Base-by-base conservation (phyloP, 148 eudicot species). In the Pouteria glomerata region DNA sequence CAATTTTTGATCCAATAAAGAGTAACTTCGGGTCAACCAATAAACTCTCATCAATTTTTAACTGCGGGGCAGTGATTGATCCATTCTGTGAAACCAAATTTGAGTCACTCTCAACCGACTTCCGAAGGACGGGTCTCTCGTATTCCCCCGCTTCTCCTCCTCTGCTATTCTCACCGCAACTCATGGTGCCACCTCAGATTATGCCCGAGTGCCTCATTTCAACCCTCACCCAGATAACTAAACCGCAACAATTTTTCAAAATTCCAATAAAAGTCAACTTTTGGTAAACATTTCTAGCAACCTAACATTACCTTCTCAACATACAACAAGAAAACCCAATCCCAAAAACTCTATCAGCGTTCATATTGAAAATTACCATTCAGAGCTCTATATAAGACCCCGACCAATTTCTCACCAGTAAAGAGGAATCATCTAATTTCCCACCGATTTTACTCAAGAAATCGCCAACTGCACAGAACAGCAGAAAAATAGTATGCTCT, bases 1-100 rank as follows among this genome's bases (percentile, higher is more conserved):
- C 97, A 77, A 91, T 85, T 73, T 91, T 89, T 0, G 86, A 77
- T 59, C 91, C 97, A 61, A 90, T 88, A 73, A 86, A 90, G 69
- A 90, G 80, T 76, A 82, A 65, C 71, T 84, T 89, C 2, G 97
- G 97, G 82, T 91, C 94, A 77, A 91, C 89, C 39, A 92, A 81
- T 64, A 89, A 75, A 52, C 74, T 83, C 59, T 86, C 81, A 83
- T 92, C 97, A 81, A 92, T 86, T 2, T 78, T 82, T 71, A 87
- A 78, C 68, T 82, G 69, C 19, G 71, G 55, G 61, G 71, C 83
- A 21, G 76, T 37, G 57, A 68, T 77, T 24, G 83, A 77, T 80
- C 89, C 91, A 79, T 84, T 82, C 62, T 52, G 73, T 1, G 73
- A 62, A 65, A 24, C 84, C 69, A 81, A 74, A 58, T 84, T 75